These are phyloP conservation scores for Monilinia aucupariae DNA, from an alignment of 2,329 filamentous ascomycete genomes.

Conservation along the genomic window DNA sequence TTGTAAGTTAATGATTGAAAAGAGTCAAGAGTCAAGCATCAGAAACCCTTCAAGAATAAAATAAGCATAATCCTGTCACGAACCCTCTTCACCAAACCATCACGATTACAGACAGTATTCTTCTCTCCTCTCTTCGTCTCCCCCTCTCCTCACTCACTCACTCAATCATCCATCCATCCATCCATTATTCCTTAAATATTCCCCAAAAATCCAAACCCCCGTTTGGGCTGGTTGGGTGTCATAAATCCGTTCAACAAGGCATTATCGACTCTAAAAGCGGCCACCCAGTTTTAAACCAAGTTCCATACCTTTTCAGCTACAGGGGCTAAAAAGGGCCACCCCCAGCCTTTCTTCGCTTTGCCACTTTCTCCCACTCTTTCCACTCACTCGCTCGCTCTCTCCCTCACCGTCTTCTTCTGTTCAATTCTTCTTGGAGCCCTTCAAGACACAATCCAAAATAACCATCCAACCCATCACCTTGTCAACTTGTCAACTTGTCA, in stretches of 20 bases:
- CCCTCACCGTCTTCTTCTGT: slow-evolving; percentile 6
- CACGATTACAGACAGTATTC: too few relatives aligned
- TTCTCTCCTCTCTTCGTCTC: too few relatives aligned
- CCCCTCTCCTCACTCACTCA: too few relatives aligned
- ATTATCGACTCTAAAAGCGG: slow-evolving; percentile 11
- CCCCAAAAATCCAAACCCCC: too few relatives aligned
- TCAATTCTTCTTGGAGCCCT: slow-evolving; percentile 1
- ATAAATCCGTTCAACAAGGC: neutral
- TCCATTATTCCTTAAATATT: too few relatives aligned
- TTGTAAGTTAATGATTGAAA: too few relatives aligned
- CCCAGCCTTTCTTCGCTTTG: slow-evolving; percentile 6
- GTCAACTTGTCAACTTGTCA: too few relatives aligned
- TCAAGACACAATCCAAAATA: neutral
- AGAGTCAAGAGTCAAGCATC: too few relatives aligned
- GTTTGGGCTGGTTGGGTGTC: neutral
- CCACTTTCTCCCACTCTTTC: slow-evolving; percentile 13
- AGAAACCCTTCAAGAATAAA: neutral
- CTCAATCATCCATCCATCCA: too few relatives aligned
- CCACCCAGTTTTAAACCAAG: neutral
- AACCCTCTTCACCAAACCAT: too few relatives aligned
- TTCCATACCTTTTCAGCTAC: slow-evolving; percentile 4
- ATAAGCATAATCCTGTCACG: slow-evolving; percentile 8
- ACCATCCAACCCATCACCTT: neutral
- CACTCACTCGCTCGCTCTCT: too few relatives aligned
- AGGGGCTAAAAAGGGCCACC: neutral